Percentiles rank a stretch among this genome's conserved stretches.
These are phyloP conservation scores for Blumeria graminis DNA, from an alignment of 2,329 filamentous ascomycete genomes.

Conservation along the genomic window DNA sequence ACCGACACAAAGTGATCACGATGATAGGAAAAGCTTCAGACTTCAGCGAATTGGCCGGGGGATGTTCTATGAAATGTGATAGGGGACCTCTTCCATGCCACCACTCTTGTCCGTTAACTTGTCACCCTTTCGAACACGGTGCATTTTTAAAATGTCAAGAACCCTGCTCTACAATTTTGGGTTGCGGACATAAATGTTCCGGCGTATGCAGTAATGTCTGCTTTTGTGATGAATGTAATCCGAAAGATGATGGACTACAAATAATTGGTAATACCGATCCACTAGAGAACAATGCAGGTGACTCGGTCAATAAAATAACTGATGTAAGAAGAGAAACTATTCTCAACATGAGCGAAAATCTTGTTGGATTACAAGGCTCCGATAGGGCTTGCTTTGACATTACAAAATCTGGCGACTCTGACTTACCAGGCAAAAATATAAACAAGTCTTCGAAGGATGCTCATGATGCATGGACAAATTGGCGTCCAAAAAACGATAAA, in stretches of 20 bases:
- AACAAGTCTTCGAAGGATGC: background rate
- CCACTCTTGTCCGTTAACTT: conserved; percentile 11
- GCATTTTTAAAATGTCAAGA: conserved; percentile 7
- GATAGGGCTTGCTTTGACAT: background rate
- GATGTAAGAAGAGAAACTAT: background rate
- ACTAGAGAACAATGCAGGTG: background rate
- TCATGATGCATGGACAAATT: background rate
- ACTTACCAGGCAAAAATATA: background rate
- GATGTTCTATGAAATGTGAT: conserved; percentile 24
- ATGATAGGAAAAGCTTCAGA: conserved; percentile 27
- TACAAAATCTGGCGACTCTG: background rate
- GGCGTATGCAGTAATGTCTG: conserved; percentile 9
- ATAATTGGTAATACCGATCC: background rate
- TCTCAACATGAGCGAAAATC: background rate
- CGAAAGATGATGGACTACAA: background rate
- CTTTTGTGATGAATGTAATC: conserved; percentile 6
- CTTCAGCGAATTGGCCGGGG: conserved; percentile 28
- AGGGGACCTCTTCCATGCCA: conserved; percentile 14
- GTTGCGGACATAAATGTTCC: conserved; percentile 14
- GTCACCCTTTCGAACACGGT: conserved; percentile 13
- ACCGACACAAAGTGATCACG: conserved; percentile 27
- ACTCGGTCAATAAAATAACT: background rate
- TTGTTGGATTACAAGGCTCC: background rate
- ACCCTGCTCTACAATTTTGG: conserved; percentile 7
- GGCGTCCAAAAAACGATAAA: background rate